A percentile compares a stretch with the other conserved stretches of the same genome.
Conservation (phyloP, 1,139 yeast genomes). For the Starmera stellimalicola region DNA sequence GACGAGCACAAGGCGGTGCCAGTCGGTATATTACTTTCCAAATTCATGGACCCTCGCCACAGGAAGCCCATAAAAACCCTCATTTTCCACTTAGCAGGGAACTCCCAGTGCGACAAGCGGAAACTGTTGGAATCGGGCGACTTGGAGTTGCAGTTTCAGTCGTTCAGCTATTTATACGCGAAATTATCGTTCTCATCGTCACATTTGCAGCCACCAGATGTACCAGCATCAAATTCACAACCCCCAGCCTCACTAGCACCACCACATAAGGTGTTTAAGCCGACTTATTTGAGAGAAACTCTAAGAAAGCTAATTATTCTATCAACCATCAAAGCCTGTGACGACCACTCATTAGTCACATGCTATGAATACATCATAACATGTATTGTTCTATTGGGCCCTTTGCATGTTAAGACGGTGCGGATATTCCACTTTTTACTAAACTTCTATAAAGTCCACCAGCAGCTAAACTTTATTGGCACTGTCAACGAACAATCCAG, state of each 20-base stretch:
- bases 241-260: not conserved
- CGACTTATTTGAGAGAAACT: slow-evolving; percentile 23
- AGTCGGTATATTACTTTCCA: no score
- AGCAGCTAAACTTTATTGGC: not conserved
- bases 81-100: not conserved
- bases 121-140: not conserved
- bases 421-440: slow-evolving; percentile 32
- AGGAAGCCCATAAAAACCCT: not conserved
- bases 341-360: slow-evolving; percentile 27
- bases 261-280: not conserved
- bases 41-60: no score
- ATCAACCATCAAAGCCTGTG: slow-evolving; percentile 21
- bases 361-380: slow-evolving; percentile 31
- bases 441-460: slow-evolving; percentile 17
- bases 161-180: not conserved
- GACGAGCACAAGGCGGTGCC: no score
- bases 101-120: not conserved
- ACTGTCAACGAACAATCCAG: no score
- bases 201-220: no score
- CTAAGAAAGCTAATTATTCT: slow-evolving; percentile 27
- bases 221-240: not conserved
- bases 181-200: not conserved
- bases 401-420: slow-evolving; percentile 30
- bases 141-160: not conserved
- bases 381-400: slow-evolving; percentile 35